phyloP scores from a whole-genome alignment of 352 stramenopile genomes.

The Pythium pyrilobum region DNA sequence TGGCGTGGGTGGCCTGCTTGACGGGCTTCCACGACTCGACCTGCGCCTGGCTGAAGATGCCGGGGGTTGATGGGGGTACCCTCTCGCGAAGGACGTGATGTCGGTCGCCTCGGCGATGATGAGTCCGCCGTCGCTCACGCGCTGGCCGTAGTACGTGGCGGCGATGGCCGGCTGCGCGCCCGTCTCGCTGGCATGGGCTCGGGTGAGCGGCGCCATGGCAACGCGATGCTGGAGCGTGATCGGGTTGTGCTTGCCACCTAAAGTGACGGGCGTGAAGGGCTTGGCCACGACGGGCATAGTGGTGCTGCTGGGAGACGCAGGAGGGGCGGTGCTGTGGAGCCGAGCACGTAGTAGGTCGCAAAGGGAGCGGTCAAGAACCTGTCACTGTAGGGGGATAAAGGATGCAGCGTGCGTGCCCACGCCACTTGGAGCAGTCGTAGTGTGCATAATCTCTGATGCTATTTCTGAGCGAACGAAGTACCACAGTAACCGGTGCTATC shows the following conservation, averaged over 20 bases:
- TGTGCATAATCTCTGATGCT: too few species aligned
- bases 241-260: constrained; percentile 42
- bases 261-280: constrained; percentile 56
- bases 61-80: constrained; percentile 11
- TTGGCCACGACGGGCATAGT: too few species aligned
- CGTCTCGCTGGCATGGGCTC: constrained; percentile 6
- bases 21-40: constrained; percentile 33
- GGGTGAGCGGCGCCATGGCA: constrained; percentile 36
- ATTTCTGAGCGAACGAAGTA: too few species aligned
- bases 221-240: constrained; percentile 38
- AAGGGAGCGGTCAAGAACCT: too few species aligned
- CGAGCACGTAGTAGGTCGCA: too few species aligned
- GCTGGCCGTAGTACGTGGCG: constrained; percentile 34
- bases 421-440: too few species aligned
- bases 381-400: too few species aligned
- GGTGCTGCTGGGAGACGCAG: too few species aligned
- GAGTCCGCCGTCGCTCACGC: constrained; percentile 26
- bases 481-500: too few species aligned
- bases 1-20: constrained; percentile 49
- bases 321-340: too few species aligned
- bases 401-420: too few species aligned
- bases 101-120: constrained; percentile 36
- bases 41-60: constrained; percentile 34
- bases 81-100: constrained; percentile 23
- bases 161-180: constrained; percentile 10